Conservation (phyloP, 2,329 filamentous ascomycete species). For the Graphium sp. region DNA sequence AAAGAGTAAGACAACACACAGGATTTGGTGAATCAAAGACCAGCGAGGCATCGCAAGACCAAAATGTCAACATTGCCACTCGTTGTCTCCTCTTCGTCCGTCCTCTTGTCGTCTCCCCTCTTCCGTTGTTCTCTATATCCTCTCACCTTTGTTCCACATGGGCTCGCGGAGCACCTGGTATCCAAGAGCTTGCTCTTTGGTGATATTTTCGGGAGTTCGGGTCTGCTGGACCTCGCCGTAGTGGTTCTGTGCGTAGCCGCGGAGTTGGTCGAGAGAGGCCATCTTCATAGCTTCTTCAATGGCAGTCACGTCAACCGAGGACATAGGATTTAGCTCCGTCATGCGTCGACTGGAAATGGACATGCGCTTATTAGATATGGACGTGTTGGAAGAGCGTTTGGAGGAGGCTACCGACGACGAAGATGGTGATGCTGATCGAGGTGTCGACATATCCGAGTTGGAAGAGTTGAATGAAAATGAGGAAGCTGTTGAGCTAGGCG, state of each 20-base stretch:
- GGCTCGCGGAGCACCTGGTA: constrained; percentile 46
- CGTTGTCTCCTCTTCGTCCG: too few species aligned
- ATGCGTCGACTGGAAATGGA: constrained; percentile 32
- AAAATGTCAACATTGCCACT: too few species aligned
- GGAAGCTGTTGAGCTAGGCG: too few species aligned
- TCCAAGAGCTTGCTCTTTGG: constrained; percentile 32
- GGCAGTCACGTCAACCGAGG: constrained; percentile 35
- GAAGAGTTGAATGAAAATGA: constrained; percentile 22
- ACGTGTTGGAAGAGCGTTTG: constrained; percentile 30
- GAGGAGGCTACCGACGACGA: constrained; percentile 26
- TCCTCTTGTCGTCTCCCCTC: too few species aligned
- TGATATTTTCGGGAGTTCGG: constrained; percentile 33
- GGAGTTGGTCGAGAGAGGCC: constrained; percentile 40
- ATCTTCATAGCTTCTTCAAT: constrained; percentile 45
- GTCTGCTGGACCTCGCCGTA: constrained; percentile 39
- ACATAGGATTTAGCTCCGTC: constrained; percentile 36
- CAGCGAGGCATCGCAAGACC: too few species aligned
- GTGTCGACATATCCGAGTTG: constrained; percentile 34
- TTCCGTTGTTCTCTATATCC: too few species aligned
- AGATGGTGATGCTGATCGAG: constrained; percentile 34
- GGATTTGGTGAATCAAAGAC: too few species aligned
- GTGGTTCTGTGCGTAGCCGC: constrained; percentile 40
- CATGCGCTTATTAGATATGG: constrained; percentile 32
- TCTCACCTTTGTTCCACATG: constrained; percentile 53
- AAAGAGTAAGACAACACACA: neutral